Evolutionary conservation across 2,329 filamentous ascomycete species (phyloP).

Genomic region (Paecilomyces sp.): DNA sequence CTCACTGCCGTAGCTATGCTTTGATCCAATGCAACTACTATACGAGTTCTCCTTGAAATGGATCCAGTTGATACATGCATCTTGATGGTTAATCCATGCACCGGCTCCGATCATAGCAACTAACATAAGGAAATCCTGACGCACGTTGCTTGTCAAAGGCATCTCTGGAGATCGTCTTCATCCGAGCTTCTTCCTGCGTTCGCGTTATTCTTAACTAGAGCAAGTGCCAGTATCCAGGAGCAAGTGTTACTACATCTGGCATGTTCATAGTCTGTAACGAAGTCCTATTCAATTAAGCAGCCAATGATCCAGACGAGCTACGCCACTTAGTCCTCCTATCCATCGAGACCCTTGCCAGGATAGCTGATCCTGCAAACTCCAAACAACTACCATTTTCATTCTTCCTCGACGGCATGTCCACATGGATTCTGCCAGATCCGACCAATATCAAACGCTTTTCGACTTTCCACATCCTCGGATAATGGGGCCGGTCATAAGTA

Average conservation of each 20-base stretch:
- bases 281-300: no score
- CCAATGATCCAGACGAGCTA: not conserved
- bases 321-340: not conserved
- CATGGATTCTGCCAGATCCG: not conserved
- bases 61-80: no score
- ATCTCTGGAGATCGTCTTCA: no score
- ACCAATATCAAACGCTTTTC: not conserved
- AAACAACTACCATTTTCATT: not conserved
- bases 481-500: not conserved
- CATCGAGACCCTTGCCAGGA: no score
- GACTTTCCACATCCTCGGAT: not conserved
- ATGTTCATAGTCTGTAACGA: not conserved
- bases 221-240: not conserved
- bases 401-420: not conserved
- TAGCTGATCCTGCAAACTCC: not conserved
- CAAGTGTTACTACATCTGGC: not conserved
- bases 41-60: no score
- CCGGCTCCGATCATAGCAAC: no score
- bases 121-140: no score
- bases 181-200: no score
- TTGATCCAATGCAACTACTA: no score
- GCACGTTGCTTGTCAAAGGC: not conserved
- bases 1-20: no score
- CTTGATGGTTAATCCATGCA: no score
- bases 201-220: not conserved